Base-by-base conservation (phyloP, 148 eudicot species). In the Silene conica region DNA sequence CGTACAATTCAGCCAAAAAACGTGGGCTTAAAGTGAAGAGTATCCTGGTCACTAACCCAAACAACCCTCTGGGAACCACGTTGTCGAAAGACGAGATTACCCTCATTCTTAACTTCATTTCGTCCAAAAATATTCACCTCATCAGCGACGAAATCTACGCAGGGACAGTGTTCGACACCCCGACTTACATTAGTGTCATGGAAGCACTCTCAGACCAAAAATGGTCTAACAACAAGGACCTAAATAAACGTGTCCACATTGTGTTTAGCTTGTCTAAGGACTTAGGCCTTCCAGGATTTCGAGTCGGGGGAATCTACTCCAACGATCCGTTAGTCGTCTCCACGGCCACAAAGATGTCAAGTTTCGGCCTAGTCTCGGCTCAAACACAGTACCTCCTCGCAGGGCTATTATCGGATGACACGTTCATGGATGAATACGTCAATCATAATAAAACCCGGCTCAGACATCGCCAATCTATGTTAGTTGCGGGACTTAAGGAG, bases 271-370 rank as follows among this genome's bases (percentile, higher is more conserved):
- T 92, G 45, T 92, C 97, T 0, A 92, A 92, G 69, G 96, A 90
- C 62, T 75, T 90, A 57, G 92, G 90, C 15, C 87, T 90, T 2
- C 90, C 96, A 0, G 94, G 97, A 12, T 92, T 92, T 67, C 84
- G 97, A 2, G 89, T 92, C 55, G 97, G 97, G 2, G 83, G 89
- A 0, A 81, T 92, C 34, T 92, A 92, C 73, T 83, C 94, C 73
- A 82, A 81, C 43, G 82, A 92, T 70, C 81, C 80, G 1, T 72
- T 67, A 8, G 92, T 92, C 9, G 89, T 89, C 0, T 58, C 84
- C 0, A 88, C 95, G 3, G 97, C 97, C 3, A 92, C 92, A 1
- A 92, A 92, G 50, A 92, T 92, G 97, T 89, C 97, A 1, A 89
- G 94, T 63, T 92, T 92, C 73, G 94, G 94, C 19, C 80, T 89